A percentile compares a stretch with the other conserved stretches of the same genome.
phyloP scores from a whole-genome alignment of 768 basidiomycete species.

The Termitomyces sp. region DNA sequence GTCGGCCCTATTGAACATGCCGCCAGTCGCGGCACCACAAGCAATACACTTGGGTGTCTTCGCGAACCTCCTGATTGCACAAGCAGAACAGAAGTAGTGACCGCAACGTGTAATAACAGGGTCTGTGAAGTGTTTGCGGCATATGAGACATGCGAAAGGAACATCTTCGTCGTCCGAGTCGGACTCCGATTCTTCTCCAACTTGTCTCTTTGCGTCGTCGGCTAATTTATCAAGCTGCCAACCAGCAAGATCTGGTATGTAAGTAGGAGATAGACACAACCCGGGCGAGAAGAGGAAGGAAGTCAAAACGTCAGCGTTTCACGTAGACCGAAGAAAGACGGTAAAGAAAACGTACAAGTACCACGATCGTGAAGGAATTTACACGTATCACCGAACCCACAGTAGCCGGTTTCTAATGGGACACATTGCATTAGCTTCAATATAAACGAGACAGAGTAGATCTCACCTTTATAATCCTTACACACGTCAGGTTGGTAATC shows the following conservation, averaged over 20 bases:
- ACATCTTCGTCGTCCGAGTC: slow-evolving; percentile 83
- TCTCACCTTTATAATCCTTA: slow-evolving; percentile 97
- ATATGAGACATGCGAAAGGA: slow-evolving; percentile 98
- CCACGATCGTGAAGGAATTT: slow-evolving; percentile 99
- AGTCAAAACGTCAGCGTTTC: slow-evolving; percentile 9
- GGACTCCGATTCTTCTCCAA: slow-evolving; percentile 59
- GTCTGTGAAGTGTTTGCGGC: slow-evolving; percentile 91
- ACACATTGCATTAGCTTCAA: slow-evolving; percentile 10
- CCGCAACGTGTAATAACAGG: slow-evolving; percentile 95
- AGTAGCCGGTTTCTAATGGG: slow-evolving; percentile 91
- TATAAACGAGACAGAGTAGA: background rate
- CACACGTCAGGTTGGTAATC: slow-evolving; percentile 99
- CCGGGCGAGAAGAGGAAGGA: slow-evolving; percentile 1
- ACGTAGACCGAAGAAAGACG: slow-evolving; percentile 1
- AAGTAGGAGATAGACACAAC: background rate
- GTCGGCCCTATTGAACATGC: slow-evolving; percentile 94
- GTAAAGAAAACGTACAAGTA: slow-evolving; percentile 61
- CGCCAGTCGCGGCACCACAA: slow-evolving; percentile 89
- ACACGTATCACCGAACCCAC: slow-evolving; percentile 98
- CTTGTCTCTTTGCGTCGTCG: slow-evolving; percentile 64
- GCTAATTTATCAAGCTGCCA: slow-evolving; percentile 98
- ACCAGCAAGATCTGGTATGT: slow-evolving; percentile 76
- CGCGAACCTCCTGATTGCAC: slow-evolving; percentile 91
- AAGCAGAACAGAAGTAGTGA: slow-evolving; percentile 94
- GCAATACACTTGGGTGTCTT: slow-evolving; percentile 96